These are phyloP conservation scores for Aureobasidium sp. DNA, from an alignment of 2,329 filamentous ascomycete genomes.

Conservation along the genomic window DNA sequence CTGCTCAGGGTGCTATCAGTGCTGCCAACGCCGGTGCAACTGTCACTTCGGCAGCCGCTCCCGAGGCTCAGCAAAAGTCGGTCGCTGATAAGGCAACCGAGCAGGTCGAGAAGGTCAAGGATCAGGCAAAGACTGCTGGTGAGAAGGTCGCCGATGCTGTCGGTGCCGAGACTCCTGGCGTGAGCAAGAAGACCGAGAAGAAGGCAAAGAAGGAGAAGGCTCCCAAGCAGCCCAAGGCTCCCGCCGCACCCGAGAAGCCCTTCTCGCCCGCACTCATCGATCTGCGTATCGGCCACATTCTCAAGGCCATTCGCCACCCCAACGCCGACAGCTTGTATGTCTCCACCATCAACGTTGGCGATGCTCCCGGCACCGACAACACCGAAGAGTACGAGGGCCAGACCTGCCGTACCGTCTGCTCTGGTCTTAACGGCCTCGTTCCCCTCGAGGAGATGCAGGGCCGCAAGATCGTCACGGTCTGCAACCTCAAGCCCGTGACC, in stretches of 20 bases:
- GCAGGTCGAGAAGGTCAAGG: constrained; percentile 36
- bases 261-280: constrained; percentile 84
- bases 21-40: constrained; percentile 42
- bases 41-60: constrained; percentile 32
- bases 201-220: constrained; percentile 73
- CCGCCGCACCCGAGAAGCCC: constrained; percentile 60
- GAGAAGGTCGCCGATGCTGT: constrained; percentile 44
- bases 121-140: constrained; percentile 44
- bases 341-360: constrained; percentile 90
- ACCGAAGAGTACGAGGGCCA: constrained; percentile 88
- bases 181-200: constrained; percentile 52
- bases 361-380: constrained; percentile 77
- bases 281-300: constrained; percentile 91
- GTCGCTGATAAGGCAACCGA: constrained; percentile 36
- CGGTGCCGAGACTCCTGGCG: constrained; percentile 34
- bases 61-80: constrained; percentile 44
- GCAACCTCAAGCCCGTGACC: constrained; percentile 97
- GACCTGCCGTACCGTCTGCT: constrained; percentile 91
- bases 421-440: constrained; percentile 85
- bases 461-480: constrained; percentile 90
- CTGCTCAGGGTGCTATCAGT: constrained; percentile 48
- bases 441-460: constrained; percentile 95
- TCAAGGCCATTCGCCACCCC: constrained; percentile 91
- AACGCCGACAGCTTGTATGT: constrained; percentile 96
- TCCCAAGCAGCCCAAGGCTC: constrained; percentile 61